These are phyloP conservation scores for Syzygium malaccense DNA, from an alignment of 441 rosid species.

Conservation along the genomic window DNA sequence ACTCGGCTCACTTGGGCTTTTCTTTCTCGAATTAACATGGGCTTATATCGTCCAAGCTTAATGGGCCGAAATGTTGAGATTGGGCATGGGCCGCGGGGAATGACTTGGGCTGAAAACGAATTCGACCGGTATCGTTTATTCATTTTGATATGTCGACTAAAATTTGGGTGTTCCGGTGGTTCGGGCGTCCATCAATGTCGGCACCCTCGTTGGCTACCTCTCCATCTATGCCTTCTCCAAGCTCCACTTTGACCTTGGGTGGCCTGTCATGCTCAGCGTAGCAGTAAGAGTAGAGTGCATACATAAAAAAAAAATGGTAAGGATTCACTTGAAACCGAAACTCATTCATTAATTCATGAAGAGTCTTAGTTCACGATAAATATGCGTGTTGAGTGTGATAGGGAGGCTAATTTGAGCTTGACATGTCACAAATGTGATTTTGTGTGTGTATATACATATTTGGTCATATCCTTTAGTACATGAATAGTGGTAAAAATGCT, in stretches of 20 bases:
- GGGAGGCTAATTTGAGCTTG: fast-evolving
- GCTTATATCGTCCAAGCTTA: neutral
- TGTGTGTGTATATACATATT: no score
- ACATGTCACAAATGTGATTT: fast-evolving
- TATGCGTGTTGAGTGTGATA: neutral
- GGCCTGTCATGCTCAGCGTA: neutral
- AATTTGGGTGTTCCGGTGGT: no score
- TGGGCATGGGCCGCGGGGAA: neutral
- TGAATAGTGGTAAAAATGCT: neutral
- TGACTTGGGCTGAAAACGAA: neutral
- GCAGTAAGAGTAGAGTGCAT: neutral
- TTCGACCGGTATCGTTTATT: no score
- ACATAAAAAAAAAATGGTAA: no score
- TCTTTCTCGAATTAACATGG: no score
- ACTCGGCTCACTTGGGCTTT: no score
- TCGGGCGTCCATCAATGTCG: fast-evolving
- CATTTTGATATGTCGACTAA: no score
- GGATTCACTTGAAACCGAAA: fast-evolving
- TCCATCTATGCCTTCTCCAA: no score
- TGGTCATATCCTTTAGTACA: no score
- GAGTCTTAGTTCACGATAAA: neutral
- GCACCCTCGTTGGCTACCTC: no score
- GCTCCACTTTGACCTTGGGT: no score
- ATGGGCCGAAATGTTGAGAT: neutral
- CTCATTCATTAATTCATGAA: neutral